Evolutionary conservation across 1,139 yeast species (phyloP), one percentile per base, ranked within the genome.

Genomic region (Candida glucosophila): DNA sequence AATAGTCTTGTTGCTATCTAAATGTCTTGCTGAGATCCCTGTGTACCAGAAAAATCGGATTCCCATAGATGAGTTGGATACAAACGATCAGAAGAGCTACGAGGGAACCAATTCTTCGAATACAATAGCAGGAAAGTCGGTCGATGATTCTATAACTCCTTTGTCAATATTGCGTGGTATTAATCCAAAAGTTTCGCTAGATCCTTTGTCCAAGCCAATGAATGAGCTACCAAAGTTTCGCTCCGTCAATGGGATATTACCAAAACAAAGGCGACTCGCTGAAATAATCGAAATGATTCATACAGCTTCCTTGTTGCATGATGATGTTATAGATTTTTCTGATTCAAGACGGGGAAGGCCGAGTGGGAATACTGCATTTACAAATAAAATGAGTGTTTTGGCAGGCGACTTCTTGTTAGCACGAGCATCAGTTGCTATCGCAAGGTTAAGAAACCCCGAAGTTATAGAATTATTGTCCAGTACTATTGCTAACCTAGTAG

Each of bases 251-350:
- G 90, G 90, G 0, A 85, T 90, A 27, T 61, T 88, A 33, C 97
- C 98, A 24, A 86, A 90, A 40, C 99, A 90, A 55, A 67, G 97
- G 37, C 69, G 98, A 31, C 64, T 90, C 33, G 98, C 98, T 0
- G 98, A 90, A 55, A 88, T 90, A 42, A 95, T 90, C 8, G 99
- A 90, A 54, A 85, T 90, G 95, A 90, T 90, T 37, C 98, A 90
- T 52, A 90, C 98, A 2, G 97, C 98, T 2, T 80, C 94, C n/a
- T 58, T 90, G 36, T 67, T 90, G 28, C 99, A 90, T 51, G 99
- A 90, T 56, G 99, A 90, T 52, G 98, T 90, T 33, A 88, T 92
- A 43, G 99, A 90, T 56, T 73, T 79, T 43, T 79, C 95, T 0
- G 96, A 85, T 43, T 70, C 92, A 14, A 69, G 98, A 50, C 67